phyloP scores from a whole-genome alignment of 306 rosid species.

The Pyrus communis region DNA sequence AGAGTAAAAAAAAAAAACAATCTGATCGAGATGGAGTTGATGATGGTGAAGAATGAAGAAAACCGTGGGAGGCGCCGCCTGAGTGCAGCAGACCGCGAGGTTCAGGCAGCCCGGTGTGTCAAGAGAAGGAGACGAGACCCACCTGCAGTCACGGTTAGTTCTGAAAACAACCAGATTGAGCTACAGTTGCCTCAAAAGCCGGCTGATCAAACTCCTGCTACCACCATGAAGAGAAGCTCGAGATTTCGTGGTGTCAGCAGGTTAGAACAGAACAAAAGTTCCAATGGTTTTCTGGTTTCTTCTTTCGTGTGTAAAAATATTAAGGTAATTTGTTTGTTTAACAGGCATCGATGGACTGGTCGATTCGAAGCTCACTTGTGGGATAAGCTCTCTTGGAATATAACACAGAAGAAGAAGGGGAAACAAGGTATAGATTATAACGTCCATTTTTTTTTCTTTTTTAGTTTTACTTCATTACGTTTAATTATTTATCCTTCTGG shows the following conservation, averaged over 20 bases:
- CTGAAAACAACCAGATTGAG: conserved; percentile 16
- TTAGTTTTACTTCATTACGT: neutral
- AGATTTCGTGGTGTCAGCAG: conserved; percentile 80
- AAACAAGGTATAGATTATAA: conserved; percentile 51
- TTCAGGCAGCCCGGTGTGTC: conserved; percentile 20
- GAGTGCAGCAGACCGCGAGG: conserved; percentile 26
- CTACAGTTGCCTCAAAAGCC: conserved; percentile 4
- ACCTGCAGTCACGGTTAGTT: neutral
- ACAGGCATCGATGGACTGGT: conserved; percentile 92
- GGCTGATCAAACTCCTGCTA: conserved; percentile 32
- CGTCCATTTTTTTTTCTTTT: neutral
- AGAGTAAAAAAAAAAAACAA: neutral
- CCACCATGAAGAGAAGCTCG: conserved; percentile 71
- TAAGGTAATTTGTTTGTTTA: neutral
- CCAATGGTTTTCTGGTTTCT: neutral
- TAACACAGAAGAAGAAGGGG: conserved; percentile 86
- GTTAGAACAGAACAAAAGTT: neutral
- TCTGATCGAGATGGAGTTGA: conserved; percentile 17
- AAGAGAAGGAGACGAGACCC: conserved; percentile 50
- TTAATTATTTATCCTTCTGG: neutral
- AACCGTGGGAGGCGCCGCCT: conserved; percentile 12
- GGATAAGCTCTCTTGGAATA: conserved; percentile 95
- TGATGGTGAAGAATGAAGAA: conserved; percentile 41
- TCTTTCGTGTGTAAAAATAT: neutral
- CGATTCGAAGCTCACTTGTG: conserved; percentile 88